Base-by-base conservation (phyloP, 1,284 basidiomycete genomes). In the Porodaedalea pini region DNA sequence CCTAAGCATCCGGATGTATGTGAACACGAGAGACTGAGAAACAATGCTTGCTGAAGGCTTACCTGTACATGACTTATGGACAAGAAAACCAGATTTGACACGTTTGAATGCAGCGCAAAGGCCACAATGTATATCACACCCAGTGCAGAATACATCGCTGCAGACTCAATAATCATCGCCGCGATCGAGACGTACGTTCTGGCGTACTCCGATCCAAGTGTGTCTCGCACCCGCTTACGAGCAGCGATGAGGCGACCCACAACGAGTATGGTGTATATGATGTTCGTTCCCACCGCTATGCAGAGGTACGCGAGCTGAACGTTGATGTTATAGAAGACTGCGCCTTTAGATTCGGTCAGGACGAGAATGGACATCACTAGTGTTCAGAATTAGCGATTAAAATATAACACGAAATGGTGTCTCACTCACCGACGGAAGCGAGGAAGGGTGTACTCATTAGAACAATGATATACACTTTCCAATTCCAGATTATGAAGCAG, bases 211-310 rank as follows among this genome's bases (percentile, higher is more conserved):
- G 15, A 23, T 4, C 58, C 65, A 4, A 72, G 56, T 5, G 45
- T 36, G 1, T 36, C 32, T 19, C 29, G 45, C 44, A 69, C 62
- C 41, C 51, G 56, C n/a, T 31, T 56, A 34, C 69, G 64, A 27
- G 64, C 19, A 0, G 31, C 6, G 40, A 66, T 51, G 4, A 72
- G 65, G 37, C 66, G 67, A 0, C 56, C 61, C 0, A 62, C 58
- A 40, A 71, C 65, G 21, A 73, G 63, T 36, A 69, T 17, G 2
- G 70, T 71, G 37, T 67, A 70, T 19, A 65, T n/a, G 23, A 72
- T 23, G 53, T 66, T 70, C 32, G 66, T 55, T 19, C 67, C 64
- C 13, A 68, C 55, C 25, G 72, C 62, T 3, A 72, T 60, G 45
- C 47, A 63, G 37, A 73, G 62, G 49, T 68, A 71, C 4, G 61